Evolutionary conservation across 2,329 filamentous ascomycete genomes (phyloP).

Genomic region (Cryphonectria parasitica): DNA sequence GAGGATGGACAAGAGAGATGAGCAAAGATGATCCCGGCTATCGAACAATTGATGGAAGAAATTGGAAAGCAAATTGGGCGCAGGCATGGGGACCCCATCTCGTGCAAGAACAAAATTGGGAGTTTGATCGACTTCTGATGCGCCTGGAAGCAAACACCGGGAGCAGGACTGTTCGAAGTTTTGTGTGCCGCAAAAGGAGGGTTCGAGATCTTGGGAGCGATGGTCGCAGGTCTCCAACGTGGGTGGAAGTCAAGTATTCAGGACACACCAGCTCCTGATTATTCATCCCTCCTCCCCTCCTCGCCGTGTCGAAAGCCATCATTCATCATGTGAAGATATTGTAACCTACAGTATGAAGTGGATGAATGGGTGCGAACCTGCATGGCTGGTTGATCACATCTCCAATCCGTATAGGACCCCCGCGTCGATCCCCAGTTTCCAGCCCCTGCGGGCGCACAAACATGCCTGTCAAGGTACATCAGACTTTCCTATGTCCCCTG

Average conservation of each 20-base stretch:
- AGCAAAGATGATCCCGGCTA: background rate
- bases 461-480: background rate
- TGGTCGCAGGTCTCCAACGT: background rate
- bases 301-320: background rate
- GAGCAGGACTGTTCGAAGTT: background rate
- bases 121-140: constrained; percentile 1
- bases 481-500: background rate
- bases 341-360: background rate
- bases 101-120: background rate
- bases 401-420: background rate
- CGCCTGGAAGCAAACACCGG: background rate
- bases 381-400: background rate
- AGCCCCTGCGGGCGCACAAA: background rate
- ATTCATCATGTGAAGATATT: background rate
- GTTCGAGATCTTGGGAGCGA: background rate
- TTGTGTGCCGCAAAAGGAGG: background rate
- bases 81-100: background rate
- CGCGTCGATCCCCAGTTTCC: background rate
- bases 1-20: background rate
- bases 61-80: background rate
- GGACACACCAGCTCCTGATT: background rate
- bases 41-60: constrained; percentile 2
- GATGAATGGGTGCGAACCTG: background rate
- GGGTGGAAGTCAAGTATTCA: background rate
- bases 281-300: background rate